Base-by-base conservation (phyloP, 345 rosid genomes). In the Euphorbia peplus region DNA sequence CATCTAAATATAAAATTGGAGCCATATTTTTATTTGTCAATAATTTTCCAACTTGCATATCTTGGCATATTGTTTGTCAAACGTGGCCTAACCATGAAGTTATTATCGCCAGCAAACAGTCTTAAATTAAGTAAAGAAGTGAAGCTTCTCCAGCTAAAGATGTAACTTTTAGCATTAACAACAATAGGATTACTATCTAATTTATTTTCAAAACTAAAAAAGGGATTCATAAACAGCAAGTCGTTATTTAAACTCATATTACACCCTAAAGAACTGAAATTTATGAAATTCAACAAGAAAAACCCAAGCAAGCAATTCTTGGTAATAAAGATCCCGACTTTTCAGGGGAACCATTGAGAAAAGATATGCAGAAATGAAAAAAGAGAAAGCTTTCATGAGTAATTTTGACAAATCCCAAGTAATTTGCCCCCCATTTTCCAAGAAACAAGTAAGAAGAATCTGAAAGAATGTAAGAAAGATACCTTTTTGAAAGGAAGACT, bases 371-470 rank as follows among this genome's bases (percentile, higher is more conserved):
- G 29, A 63, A 44, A 19, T 25, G 24, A 69, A 48, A 1, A 11
- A n/a, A 57, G 29, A 3, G 5, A 6, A 21, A 30, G 57, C 12
- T 39, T 19, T 63, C 7, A 18, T 8, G n/a, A 42, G 21, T 12
- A 59, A 35, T 66, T 48, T 58, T 9, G 25, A 50, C 32, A 37
- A 60, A 35, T 47, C 76, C 67, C 30, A 51, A 73, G 25, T 12
- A 64, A 12, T 53, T 71, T 39, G n/a, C n/a, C 71, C n/a, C 57
- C 12, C 54, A 46, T 64, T 44, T 56, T 55, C 69, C 1, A 24
- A 54, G 63, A 28, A 39, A 54, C 72, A 58, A 2, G 55, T 26
- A 68, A 59, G 19, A 48, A 18, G 60, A 60, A 29, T 25, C 32
- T 12, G 58, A 60, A 58, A 4, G 7, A 32, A 56, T 2, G 41